These are phyloP conservation scores for Coprinopsis strossmayeri DNA, from an alignment of 768 basidiomycete species.

Conservation along the genomic window DNA sequence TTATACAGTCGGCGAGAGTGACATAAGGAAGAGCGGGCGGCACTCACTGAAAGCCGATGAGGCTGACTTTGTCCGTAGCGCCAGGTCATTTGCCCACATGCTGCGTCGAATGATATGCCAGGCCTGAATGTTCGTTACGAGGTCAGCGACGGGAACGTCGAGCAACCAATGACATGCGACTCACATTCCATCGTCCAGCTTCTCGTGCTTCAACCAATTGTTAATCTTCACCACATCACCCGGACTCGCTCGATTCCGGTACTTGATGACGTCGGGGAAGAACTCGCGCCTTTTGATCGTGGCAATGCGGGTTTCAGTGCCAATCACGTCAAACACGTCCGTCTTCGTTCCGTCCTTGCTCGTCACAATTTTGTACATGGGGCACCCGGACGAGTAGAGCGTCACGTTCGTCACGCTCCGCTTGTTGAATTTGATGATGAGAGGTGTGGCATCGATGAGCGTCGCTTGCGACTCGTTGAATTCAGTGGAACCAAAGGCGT, in stretches of 20 bases:
- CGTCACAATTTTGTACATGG: slow-evolving; percentile 5
- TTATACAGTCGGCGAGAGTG: neutral
- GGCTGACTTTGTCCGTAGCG: slow-evolving; percentile 5
- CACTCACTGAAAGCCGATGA: slow-evolving; percentile 7
- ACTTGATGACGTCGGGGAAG: slow-evolving; percentile 10
- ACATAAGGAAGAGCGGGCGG: neutral
- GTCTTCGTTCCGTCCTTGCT: slow-evolving; percentile 9
- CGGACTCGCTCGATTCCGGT: neutral
- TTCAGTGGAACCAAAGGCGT: neutral
- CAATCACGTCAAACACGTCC: slow-evolving; percentile 7
- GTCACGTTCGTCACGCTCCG: slow-evolving; percentile 7
- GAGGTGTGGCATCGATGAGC: slow-evolving; percentile 5
- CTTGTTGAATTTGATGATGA: slow-evolving; percentile 9
- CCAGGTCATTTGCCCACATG: slow-evolving; percentile 6
- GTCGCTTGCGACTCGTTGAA: slow-evolving; percentile 7
- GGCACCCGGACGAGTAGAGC: neutral
- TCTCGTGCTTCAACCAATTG: slow-evolving; percentile 11
- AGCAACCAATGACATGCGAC: neutral
- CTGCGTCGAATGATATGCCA: slow-evolving; percentile 5
- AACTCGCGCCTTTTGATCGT: slow-evolving; percentile 11
- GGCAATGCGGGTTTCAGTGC: neutral
- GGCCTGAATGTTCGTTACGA: neutral
- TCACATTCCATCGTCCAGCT: slow-evolving; percentile 3
- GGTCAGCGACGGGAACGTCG: neutral
- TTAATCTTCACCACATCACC: slow-evolving; percentile 1